These are phyloP conservation scores for Paramarasmius palmivorus DNA, from an alignment of 1,284 basidiomycete species.

Conservation along the genomic window DNA sequence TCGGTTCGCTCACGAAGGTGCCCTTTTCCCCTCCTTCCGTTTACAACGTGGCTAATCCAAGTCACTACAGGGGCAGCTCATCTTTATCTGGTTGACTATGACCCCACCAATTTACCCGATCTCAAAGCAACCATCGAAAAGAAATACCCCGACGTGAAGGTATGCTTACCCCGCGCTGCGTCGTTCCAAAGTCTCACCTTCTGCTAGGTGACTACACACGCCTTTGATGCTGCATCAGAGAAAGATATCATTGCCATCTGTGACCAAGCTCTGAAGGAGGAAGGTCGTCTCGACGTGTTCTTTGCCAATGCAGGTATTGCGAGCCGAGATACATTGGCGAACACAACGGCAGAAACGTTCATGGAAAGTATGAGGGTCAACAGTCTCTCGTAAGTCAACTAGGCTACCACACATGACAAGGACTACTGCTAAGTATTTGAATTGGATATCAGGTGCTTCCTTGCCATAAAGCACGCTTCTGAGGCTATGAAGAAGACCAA, in stretches of 20 bases:
- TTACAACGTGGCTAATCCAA: constrained; percentile 1
- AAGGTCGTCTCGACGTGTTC: constrained; percentile 89
- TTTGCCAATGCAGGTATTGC: constrained; percentile 79
- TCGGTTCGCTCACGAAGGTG: constrained; percentile 82
- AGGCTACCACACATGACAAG: no score
- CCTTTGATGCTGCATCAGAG: constrained; percentile 86
- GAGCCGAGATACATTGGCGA: constrained; percentile 36
- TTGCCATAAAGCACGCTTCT: constrained; percentile 88
- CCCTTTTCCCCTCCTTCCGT: constrained; percentile 8
- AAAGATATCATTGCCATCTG: constrained; percentile 70
- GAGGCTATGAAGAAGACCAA: constrained; percentile 76
- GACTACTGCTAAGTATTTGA: no score
- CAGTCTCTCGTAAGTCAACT: constrained; percentile 74
- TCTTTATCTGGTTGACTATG: constrained; percentile 84
- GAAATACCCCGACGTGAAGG: constrained; percentile 80
- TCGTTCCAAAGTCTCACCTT: constrained; percentile 13
- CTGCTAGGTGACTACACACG: constrained; percentile 65
- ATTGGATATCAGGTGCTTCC: constrained; percentile 66
- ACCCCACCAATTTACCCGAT: constrained; percentile 67
- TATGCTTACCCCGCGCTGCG: constrained; percentile 27
- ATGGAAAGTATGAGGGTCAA: constrained; percentile 83
- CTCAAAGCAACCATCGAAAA: constrained; percentile 69
- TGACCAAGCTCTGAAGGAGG: constrained; percentile 72
- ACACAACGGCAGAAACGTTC: constrained; percentile 68
- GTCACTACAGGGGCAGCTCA: constrained; percentile 70